phyloP scores from a whole-genome alignment of 2,329 filamentous ascomycete species.

The Epichloe sp. region DNA sequence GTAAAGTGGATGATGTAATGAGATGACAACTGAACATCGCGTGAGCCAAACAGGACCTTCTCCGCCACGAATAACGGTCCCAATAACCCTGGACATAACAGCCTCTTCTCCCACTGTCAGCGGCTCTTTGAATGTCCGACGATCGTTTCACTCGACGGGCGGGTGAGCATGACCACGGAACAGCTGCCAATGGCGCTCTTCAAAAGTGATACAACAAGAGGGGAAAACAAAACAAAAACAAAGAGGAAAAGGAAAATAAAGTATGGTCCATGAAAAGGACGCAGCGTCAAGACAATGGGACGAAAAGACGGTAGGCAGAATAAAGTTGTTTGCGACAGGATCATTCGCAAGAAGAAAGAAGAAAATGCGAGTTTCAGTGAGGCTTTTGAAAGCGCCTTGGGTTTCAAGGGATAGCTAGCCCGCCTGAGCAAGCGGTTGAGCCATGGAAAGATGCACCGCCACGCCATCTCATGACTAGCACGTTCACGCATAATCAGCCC shows the following conservation, averaged over 20 bases:
- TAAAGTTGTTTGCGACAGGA: constrained; percentile 5
- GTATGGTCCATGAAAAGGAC: not conserved
- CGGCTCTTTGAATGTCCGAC: not conserved
- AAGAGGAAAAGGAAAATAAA: not conserved
- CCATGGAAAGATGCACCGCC: too few relatives aligned
- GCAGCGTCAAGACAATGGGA: not conserved
- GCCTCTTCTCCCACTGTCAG: not conserved
- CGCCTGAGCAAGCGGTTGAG: too few relatives aligned
- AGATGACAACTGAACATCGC: not conserved
- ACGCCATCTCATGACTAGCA: constrained; percentile 24
- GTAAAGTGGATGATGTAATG: not conserved
- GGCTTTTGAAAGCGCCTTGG: not conserved
- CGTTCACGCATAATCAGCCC: constrained; percentile 26
- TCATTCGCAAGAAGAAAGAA: constrained; percentile 2
- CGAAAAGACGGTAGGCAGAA: constrained; percentile 5
- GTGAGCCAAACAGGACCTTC: not conserved
- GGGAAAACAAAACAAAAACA: not conserved
- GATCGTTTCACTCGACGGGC: not conserved
- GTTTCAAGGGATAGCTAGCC: not conserved
- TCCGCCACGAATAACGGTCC: not conserved
- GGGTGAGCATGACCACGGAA: not conserved
- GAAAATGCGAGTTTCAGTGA: constrained; percentile 5
- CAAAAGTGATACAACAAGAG: not conserved
- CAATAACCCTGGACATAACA: not conserved
- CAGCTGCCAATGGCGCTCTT: not conserved